Percentiles rank a stretch among this genome's conserved stretches.
Evolutionary conservation across 768 basidiomycete species (phyloP).

Genomic region (Crepidotus variabilis): DNA sequence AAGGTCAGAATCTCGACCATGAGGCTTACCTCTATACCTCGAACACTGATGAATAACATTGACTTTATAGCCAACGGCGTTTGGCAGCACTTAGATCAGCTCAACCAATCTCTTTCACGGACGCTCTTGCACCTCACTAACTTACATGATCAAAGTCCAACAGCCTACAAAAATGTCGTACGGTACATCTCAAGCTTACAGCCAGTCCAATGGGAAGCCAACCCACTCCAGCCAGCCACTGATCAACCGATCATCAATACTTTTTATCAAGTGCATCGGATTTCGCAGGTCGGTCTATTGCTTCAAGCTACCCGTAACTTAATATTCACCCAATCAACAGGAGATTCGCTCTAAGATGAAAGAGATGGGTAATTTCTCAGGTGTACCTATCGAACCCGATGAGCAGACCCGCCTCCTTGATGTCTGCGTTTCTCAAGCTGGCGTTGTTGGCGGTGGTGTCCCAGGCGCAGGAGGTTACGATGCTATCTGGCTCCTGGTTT

Average conservation of each 20-base stretch:
- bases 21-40: too few relatives aligned
- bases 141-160: constrained; percentile 42
- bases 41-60: too few relatives aligned
- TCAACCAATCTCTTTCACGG: constrained; percentile 57
- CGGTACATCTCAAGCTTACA: constrained; percentile 61
- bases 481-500: constrained; percentile 90
- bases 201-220: constrained; percentile 56
- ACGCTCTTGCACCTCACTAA: constrained; percentile 49
- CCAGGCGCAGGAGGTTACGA: constrained; percentile 98
- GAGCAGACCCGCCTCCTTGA: constrained; percentile 86
- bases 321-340: constrained; percentile 31
- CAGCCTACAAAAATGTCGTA: constrained; percentile 51
- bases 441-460: constrained; percentile 92
- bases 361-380: constrained; percentile 72
- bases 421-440: constrained; percentile 68
- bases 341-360: constrained; percentile 77
- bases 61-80: constrained; percentile 51
- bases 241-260: constrained; percentile 45
- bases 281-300: constrained; percentile 48
- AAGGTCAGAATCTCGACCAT: constrained; percentile 36
- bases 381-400: constrained; percentile 86
- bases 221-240: constrained; percentile 44
- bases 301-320: background rate
- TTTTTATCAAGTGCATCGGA: constrained; percentile 54
- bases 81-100: constrained; percentile 61